Evolutionary conservation across 2,329 filamentous ascomycete species (phyloP).

Genomic region (Magnaporthiopsis poae): DNA sequence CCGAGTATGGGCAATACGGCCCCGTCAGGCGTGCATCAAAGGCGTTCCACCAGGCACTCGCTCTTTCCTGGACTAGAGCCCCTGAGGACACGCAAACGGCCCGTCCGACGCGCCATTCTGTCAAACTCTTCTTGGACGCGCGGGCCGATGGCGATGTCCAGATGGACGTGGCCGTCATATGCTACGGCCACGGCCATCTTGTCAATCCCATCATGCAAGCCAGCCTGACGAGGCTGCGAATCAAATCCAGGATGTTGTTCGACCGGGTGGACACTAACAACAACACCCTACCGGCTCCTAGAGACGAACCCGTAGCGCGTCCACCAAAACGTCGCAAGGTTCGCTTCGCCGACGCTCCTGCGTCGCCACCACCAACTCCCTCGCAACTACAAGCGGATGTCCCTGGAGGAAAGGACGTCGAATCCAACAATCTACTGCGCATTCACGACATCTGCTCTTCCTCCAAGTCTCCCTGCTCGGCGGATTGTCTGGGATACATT

Average conservation of each 20-base stretch:
- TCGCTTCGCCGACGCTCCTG: not conserved
- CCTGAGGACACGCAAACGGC: not conserved
- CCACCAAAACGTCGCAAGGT: not conserved
- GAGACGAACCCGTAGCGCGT: not conserved
- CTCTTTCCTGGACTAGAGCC: slow-evolving; percentile 1
- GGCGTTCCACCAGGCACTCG: slow-evolving; percentile 9
- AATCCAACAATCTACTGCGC: not conserved
- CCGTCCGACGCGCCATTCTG: slow-evolving; percentile 1
- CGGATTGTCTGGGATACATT: slow-evolving; percentile 8
- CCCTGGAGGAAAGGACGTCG: too few relatives aligned
- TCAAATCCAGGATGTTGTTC: not conserved
- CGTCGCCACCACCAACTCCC: too few relatives aligned
- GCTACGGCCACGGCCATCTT: not conserved
- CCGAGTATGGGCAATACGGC: slow-evolving; percentile 2
- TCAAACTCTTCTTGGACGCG: slow-evolving; percentile 8
- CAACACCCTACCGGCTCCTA: not conserved
- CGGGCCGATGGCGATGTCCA: not conserved
- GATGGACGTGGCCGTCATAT: slow-evolving; percentile 8
- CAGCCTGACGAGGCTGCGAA: not conserved
- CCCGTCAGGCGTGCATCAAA: slow-evolving; percentile 7
- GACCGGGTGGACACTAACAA: not conserved
- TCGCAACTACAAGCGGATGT: too few relatives aligned
- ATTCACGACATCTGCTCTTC: slow-evolving; percentile 2
- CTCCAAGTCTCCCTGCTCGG: not conserved
- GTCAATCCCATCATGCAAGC: not conserved